Percentiles rank a stretch among this genome's conserved stretches.
These are phyloP conservation scores for Nectriaceae sp. DNA, from an alignment of 2,329 filamentous ascomycete genomes.

Conservation along the genomic window DNA sequence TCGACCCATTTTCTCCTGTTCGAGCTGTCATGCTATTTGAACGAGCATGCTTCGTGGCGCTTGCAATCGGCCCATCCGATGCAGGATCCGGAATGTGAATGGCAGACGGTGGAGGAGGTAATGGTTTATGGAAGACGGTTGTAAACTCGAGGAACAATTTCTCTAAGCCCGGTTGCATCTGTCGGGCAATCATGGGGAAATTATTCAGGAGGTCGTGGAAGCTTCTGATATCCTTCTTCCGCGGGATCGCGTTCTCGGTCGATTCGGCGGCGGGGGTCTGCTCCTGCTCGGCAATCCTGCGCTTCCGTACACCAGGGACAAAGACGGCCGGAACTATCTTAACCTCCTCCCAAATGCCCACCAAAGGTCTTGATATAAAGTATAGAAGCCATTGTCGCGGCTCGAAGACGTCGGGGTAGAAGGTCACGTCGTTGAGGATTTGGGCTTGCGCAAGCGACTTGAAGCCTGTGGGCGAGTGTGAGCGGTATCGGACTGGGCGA, in stretches of 20 bases:
- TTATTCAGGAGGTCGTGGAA: constrained; percentile 88
- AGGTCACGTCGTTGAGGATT: constrained; percentile 79
- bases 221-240: constrained; percentile 87
- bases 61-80: constrained; percentile 57
- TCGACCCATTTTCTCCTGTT: constrained; percentile 32
- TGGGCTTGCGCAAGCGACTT: constrained; percentile 89
- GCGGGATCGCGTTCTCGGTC: constrained; percentile 44
- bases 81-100: constrained; percentile 58
- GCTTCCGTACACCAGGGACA: constrained; percentile 45
- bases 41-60: constrained; percentile 56
- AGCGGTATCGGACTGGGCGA: constrained; percentile 15
- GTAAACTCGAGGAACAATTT: constrained; percentile 88
- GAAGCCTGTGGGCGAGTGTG: constrained; percentile 64
- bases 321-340: constrained; percentile 69
- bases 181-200: constrained; percentile 92
- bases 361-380: constrained; percentile 87
- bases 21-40: constrained; percentile 49
- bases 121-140: constrained; percentile 78
- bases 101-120: constrained; percentile 73
- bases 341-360: constrained; percentile 79
- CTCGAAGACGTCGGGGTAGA: constrained; percentile 87
- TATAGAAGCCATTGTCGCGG: constrained; percentile 94
- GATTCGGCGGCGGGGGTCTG: constrained; percentile 39
- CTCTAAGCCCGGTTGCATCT: constrained; percentile 93
- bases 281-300: constrained; percentile 39